Evolutionary conservation across 2,329 filamentous ascomycete genomes (phyloP).

Genomic region (Ilyonectria sp.): DNA sequence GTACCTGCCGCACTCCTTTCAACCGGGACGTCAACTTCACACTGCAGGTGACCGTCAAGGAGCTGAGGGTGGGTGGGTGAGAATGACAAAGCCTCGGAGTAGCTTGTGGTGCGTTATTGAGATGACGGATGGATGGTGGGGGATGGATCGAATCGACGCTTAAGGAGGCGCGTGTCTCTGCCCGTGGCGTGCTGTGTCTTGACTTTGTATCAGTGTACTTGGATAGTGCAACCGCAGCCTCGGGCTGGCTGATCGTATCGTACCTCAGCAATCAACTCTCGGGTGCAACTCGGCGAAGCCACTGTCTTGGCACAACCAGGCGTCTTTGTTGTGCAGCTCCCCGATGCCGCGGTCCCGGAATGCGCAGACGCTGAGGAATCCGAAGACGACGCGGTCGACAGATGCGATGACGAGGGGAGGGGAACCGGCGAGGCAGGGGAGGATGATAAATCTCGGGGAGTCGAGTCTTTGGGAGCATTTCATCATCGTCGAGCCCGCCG

Average conservation of each 20-base stretch:
- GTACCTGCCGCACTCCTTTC: slow-evolving; percentile 19
- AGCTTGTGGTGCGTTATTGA: neutral
- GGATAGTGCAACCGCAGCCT: neutral
- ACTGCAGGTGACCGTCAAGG: slow-evolving; percentile 9
- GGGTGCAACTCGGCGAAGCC: slow-evolving; percentile 3
- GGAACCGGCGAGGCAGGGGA: neutral
- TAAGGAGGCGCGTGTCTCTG: neutral
- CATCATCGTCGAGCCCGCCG: slow-evolving; percentile 11
- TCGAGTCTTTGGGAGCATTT: slow-evolving; percentile 8
- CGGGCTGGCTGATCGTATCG: neutral
- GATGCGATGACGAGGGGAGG: neutral
- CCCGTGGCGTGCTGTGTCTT: neutral
- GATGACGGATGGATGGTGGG: neutral
- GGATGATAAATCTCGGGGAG: neutral
- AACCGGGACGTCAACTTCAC: neutral
- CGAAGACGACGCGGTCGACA: neutral
- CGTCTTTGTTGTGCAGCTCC: neutral
- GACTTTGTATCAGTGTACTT: neutral
- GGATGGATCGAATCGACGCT: slow-evolving; percentile 1
- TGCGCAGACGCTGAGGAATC: neutral
- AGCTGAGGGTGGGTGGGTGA: slow-evolving; percentile 9
- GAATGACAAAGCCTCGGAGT: neutral
- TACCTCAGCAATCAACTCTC: neutral
- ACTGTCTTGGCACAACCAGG: neutral
- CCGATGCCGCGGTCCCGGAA: neutral